These are phyloP conservation scores for Powellomyces hirtus DNA, from an alignment of 192 early-diverging fungal species.

Conservation along the genomic window DNA sequence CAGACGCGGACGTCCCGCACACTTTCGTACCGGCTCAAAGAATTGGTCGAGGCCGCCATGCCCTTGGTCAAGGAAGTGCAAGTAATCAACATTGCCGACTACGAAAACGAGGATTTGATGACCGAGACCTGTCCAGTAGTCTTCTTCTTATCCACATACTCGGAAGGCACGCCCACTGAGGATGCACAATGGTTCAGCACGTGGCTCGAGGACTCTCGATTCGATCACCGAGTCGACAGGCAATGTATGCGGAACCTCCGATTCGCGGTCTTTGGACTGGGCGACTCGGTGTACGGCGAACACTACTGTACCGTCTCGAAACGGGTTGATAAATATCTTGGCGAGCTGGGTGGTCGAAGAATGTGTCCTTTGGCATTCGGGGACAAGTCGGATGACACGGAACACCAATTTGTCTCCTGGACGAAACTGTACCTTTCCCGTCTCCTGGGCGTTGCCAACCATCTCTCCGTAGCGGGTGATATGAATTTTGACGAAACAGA, in stretches of 20 bases:
- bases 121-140: constrained; percentile 52
- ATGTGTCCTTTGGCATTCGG: constrained; percentile 61
- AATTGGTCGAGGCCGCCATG: constrained; percentile 15
- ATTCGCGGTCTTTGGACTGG: constrained; percentile 70
- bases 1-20: constrained; percentile 57
- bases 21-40: constrained; percentile 45
- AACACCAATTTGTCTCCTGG: constrained; percentile 30
- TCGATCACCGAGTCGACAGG: constrained; percentile 62
- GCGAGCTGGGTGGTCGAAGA: constrained; percentile 58
- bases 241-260: constrained; percentile 49
- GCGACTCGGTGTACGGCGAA: constrained; percentile 66
- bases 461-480: constrained; percentile 19
- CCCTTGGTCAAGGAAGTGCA: constrained; percentile 30
- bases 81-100: constrained; percentile 58
- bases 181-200: constrained; percentile 59
- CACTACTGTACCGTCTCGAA: constrained; percentile 56
- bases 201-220: constrained; percentile 60
- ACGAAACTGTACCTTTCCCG: constrained; percentile 14
- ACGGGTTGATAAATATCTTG: constrained; percentile 59
- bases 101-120: constrained; percentile 62
- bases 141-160: constrained; percentile 66
- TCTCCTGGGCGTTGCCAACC: constrained; percentile 25
- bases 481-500: constrained; percentile 43
- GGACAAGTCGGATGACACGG: constrained; percentile 53
- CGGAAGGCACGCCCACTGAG: constrained; percentile 65